Conservation (phyloP, 2,329 filamentous ascomycete species). For the Fusarium citri region DNA sequence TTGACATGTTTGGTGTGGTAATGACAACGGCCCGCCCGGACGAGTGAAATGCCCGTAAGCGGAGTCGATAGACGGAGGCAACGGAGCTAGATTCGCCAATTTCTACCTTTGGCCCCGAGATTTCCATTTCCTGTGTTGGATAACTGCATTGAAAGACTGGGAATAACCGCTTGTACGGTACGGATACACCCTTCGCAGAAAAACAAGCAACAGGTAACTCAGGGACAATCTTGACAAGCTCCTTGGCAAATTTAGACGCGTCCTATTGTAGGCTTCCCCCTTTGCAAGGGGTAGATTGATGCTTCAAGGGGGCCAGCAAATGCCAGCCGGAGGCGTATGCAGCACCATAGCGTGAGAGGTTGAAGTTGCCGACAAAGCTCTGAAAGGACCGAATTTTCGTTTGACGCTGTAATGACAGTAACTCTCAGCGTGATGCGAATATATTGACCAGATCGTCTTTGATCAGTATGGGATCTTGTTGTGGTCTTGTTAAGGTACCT, state of each 20-base stretch:
- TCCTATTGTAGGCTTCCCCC: constrained; percentile 31
- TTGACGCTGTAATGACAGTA: not conserved
- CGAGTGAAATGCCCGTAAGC: constrained; percentile 15
- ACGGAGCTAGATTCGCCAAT: constrained; percentile 17
- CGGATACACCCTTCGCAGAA: not conserved
- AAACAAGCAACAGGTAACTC: constrained; percentile 4
- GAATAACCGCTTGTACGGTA: not conserved
- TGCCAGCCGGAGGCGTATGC: constrained; percentile 36
- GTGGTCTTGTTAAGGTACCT: not conserved
- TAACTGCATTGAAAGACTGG: not conserved
- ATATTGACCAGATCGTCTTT: not conserved
- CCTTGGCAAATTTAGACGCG: constrained; percentile 38
- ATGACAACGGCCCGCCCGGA: constrained; percentile 27
- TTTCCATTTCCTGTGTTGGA: constrained; percentile 6
- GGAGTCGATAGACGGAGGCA: constrained; percentile 21
- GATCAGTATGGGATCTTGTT: not conserved
- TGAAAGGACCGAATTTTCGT: constrained; percentile 3
- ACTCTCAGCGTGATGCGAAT: not conserved
- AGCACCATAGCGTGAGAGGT: constrained; percentile 1
- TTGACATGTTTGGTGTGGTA: constrained; percentile 24
- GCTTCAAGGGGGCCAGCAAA: constrained; percentile 40
- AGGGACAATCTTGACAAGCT: constrained; percentile 8
- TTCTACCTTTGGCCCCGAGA: not conserved
- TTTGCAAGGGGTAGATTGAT: constrained; percentile 39
- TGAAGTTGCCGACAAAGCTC: constrained; percentile 21